phyloP scores from a whole-genome alignment of 495 filamentous ascomycete genomes.

The Hyaloscypha hepaticicola region DNA sequence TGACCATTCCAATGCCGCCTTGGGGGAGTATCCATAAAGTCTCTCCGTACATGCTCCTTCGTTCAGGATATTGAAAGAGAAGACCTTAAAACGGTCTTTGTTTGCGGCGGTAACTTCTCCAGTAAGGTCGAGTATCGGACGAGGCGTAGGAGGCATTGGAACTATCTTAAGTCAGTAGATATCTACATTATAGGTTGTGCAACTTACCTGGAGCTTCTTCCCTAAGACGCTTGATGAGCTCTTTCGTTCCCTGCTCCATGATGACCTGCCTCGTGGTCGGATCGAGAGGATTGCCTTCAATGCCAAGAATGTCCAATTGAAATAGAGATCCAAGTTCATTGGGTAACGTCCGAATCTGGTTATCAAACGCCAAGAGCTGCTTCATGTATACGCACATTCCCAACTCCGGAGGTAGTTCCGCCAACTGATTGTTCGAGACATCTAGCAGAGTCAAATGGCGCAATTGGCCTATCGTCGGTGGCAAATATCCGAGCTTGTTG shows the following conservation, averaged over 20 bases:
- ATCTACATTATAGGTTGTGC: background rate
- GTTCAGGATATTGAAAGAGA: slow-evolving; percentile 94
- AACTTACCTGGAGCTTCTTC: slow-evolving; percentile 79
- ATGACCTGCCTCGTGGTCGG: slow-evolving; percentile 70
- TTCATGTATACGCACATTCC: slow-evolving; percentile 92
- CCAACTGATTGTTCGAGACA: slow-evolving; percentile 81
- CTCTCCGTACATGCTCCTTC: slow-evolving; percentile 81
- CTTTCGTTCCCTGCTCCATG: slow-evolving; percentile 81
- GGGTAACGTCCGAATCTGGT: slow-evolving; percentile 77
- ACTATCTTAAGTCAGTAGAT: slow-evolving; percentile 44
- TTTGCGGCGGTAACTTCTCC: slow-evolving; percentile 43
- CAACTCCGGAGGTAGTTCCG: slow-evolving; percentile 82
- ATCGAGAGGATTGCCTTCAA: slow-evolving; percentile 86
- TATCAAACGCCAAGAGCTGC: slow-evolving; percentile 81
- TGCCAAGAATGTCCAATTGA: slow-evolving; percentile 80
- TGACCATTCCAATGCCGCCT: slow-evolving; percentile 76
- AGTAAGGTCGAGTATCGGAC: slow-evolving; percentile 47
- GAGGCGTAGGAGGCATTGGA: slow-evolving; percentile 61
- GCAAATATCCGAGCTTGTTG: slow-evolving; percentile 79
- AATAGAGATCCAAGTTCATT: slow-evolving; percentile 85
- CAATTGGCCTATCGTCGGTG: slow-evolving; percentile 74
- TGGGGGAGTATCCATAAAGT: slow-evolving; percentile 86
- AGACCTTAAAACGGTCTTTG: slow-evolving; percentile 63
- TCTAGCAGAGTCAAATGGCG: slow-evolving; percentile 78
- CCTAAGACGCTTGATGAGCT: slow-evolving; percentile 75